phyloP scores from a whole-genome alignment of 306 rosid species.

The Cucurbita ficifolia region DNA sequence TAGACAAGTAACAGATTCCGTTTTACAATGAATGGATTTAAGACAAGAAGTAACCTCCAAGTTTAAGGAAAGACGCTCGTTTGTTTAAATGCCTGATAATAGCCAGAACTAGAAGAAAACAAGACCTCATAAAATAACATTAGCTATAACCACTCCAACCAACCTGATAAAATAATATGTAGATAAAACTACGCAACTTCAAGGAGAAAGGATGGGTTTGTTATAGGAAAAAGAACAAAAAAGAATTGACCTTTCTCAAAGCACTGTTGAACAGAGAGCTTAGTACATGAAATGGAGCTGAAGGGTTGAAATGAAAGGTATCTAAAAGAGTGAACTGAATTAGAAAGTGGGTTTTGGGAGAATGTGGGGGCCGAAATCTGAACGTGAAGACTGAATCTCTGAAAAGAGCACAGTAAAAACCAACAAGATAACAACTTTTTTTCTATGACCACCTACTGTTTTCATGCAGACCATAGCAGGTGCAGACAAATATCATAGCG shows the following conservation, averaged over 20 bases:
- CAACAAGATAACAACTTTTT: not conserved
- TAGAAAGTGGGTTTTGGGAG: not conserved
- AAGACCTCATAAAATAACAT: not conserved
- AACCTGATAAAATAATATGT: slow-evolving; percentile 15
- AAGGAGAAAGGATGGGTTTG: slow-evolving; percentile 11
- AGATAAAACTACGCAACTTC: slow-evolving; percentile 8
- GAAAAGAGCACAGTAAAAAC: not conserved
- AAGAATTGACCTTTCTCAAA: not conserved
- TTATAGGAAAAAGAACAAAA: slow-evolving; percentile 1
- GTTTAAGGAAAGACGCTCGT: slow-evolving; percentile 16
- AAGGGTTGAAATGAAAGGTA: not conserved
- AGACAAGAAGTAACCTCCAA: slow-evolving; percentile 21
- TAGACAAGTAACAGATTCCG: not conserved
- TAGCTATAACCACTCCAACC: slow-evolving; percentile 42
- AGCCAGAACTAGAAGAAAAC: not conserved
- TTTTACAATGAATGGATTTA: not conserved
- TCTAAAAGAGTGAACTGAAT: slow-evolving; percentile 4
- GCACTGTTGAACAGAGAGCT: not conserved
- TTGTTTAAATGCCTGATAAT: slow-evolving; percentile 31
- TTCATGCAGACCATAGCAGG: not conserved
- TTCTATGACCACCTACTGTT: not conserved
- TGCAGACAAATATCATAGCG: not conserved
- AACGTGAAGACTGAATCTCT: slow-evolving; percentile 12
- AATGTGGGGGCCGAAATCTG: not conserved
- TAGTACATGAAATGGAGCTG: not conserved